Evolutionary conservation across 805 yeast genomes (phyloP), one percentile per base, ranked within the genome.

Genomic region (Saccharomycopsis sp.): DNA sequence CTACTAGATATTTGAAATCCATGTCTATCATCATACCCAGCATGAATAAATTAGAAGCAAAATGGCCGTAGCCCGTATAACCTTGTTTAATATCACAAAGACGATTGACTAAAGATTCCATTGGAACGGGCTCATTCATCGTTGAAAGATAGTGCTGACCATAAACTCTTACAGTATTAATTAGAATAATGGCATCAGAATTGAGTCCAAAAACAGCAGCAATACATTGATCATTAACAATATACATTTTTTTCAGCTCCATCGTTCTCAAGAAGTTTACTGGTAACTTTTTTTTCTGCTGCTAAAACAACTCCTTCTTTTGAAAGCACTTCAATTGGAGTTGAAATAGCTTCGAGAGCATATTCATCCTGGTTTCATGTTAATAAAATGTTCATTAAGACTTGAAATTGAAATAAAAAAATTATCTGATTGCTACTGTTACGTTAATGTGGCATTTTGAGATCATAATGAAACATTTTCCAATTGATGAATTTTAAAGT

Each of bases 131-230:
- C 62, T 87, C 95, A 57, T 83, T 83, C 61, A 87, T 92, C 14
- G 83, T 74, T 59, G 84, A 79, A 51, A 92, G 68, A 60, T 92
- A 82, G 50, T 70, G 70, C 62, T 92, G 98, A 4, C 96, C 94
- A 45, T 68, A 63, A 18, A 75, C 72, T 52, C 99, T 72, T n/a
- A 95, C 94, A 51, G 76, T 76, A 60, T 85, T 82, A 49, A 92
- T 81, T 51, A 92, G 70, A 41, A 88, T 87, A 26, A 85, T 79
- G 1, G 98, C 98, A 62, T 92, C 99, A 1, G 97, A 89, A 32
- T 92, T 92, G 76, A 92, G 79, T 36, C 99, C 99, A 0, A 98
- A 98, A 26, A 92, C 99, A 1, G 96, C 95, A 53, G 94, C 85
- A 37, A 87, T 70, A 65, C 78, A 80, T 51, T 77, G 75, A 55